Conservation (phyloP, 2,329 filamentous ascomycete genomes). For the Lecanicillium sp. region DNA sequence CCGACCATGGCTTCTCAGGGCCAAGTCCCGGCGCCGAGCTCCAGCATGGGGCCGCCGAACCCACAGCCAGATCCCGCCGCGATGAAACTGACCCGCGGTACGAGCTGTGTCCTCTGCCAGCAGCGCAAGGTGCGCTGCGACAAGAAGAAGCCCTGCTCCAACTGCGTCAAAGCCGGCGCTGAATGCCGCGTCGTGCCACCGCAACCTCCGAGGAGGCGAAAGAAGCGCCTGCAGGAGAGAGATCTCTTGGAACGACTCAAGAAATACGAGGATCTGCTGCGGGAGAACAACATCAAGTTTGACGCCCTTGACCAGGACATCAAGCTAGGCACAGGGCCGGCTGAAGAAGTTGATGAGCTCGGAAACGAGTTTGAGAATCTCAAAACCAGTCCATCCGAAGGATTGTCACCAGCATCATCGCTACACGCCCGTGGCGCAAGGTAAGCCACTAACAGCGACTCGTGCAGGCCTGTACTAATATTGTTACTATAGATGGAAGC, state of each 20-base stretch:
- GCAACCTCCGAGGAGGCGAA: conserved; percentile 50
- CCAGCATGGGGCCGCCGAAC: conserved; percentile 4
- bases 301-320: conserved; percentile 55
- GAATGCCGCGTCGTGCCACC: conserved; percentile 56
- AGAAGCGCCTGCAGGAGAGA: conserved; percentile 62
- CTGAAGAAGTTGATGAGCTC: conserved; percentile 52
- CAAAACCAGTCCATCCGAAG: conserved; percentile 46
- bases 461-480: not conserved
- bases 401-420: conserved; percentile 27
- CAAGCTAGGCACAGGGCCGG: too few species aligned
- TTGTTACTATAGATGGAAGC: conserved; percentile 10
- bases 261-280: conserved; percentile 61
- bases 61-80: conserved; percentile 34
- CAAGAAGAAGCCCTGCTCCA: conserved; percentile 64
- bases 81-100: conserved; percentile 52
- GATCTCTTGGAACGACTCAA: conserved; percentile 64
- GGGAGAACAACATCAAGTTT: conserved; percentile 62
- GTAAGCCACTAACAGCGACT: too few species aligned
- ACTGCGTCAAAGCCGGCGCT: conserved; percentile 57
- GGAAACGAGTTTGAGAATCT: conserved; percentile 50
- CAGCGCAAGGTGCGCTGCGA: conserved; percentile 72
- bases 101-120: conserved; percentile 67
- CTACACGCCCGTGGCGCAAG: not conserved
- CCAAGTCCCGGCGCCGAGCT: conserved; percentile 8
- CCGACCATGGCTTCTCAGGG: conserved; percentile 8